phyloP scores from a whole-genome alignment of 106 monocot species.

The Gastrodia elata region DNA sequence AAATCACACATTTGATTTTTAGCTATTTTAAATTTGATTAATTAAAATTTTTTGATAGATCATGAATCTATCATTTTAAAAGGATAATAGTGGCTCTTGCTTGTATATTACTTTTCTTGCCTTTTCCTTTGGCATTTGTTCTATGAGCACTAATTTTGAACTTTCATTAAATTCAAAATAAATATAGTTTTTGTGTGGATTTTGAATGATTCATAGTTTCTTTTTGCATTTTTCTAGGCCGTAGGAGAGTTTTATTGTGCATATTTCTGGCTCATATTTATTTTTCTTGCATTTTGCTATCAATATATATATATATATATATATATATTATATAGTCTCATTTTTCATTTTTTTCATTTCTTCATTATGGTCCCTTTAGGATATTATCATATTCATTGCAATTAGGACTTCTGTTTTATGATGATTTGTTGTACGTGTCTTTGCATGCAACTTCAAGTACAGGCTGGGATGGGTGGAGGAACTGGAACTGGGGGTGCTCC shows the following conservation, averaged over 20 bases:
- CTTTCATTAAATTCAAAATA: neutral
- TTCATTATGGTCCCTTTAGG: neutral
- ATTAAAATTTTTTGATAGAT: too few species aligned
- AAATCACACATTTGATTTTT: too few species aligned
- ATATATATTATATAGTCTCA: neutral
- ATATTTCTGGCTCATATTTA: too few species aligned
- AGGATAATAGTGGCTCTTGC: too few species aligned
- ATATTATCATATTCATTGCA: neutral
- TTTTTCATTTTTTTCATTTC: neutral
- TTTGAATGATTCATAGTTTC: neutral
- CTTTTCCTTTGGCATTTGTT: neutral
- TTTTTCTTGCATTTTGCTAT: neutral
- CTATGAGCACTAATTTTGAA: neutral
- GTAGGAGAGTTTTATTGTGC: neutral
- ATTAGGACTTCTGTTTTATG: neutral
- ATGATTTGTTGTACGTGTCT: neutral
- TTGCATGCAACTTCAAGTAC: constrained; percentile 6
- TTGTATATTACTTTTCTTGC: neutral
- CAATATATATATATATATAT: neutral
- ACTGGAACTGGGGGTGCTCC: constrained; percentile 51
- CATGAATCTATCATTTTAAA: too few species aligned
- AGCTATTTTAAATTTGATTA: too few species aligned
- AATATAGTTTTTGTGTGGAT: neutral
- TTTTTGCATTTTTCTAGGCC: neutral
- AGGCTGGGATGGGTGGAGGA: constrained; percentile 56